A percentile compares a stretch with the other conserved stretches of the same genome.
phyloP scores from a whole-genome alignment of 306 rosid genomes.

The Quercus cerris region DNA sequence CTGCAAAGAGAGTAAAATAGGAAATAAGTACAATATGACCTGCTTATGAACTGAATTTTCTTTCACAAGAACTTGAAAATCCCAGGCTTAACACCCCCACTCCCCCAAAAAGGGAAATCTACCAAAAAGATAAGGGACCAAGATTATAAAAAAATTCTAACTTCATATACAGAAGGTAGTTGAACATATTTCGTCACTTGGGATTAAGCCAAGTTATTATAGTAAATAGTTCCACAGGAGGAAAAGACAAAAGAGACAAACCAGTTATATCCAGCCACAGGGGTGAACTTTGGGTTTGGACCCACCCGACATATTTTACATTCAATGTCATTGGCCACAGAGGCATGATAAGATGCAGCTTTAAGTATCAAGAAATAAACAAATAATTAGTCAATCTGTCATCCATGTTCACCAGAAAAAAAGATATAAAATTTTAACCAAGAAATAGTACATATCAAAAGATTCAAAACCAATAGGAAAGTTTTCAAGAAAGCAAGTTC shows the following conservation, averaged over 20 bases:
- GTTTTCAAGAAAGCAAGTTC: too few relatives aligned
- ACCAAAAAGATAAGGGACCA: too few relatives aligned
- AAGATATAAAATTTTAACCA: background rate
- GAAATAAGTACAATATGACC: constrained; percentile 26
- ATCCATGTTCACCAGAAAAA: background rate
- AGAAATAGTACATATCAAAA: too few relatives aligned
- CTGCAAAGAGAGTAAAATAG: constrained; percentile 47
- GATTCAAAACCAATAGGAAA: too few relatives aligned
- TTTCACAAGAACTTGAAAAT: too few relatives aligned
- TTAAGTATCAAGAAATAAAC: background rate
- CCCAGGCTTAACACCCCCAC: too few relatives aligned
- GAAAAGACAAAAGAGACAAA: background rate
- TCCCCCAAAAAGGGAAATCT: too few relatives aligned
- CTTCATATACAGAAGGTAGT: too few relatives aligned
- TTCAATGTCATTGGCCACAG: too few relatives aligned
- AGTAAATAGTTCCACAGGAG: background rate
- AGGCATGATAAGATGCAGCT: too few relatives aligned
- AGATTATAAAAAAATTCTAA: too few relatives aligned
- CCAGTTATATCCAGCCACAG: constrained; percentile 95
- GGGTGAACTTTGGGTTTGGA: constrained; percentile 80
- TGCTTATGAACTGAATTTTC: background rate
- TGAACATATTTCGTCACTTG: too few relatives aligned
- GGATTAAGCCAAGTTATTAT: background rate
- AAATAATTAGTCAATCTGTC: background rate
- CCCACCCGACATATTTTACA: constrained; percentile 47